phyloP scores from a whole-genome alignment of 768 basidiomycete genomes.

The Gloeophyllum trabeum region DNA sequence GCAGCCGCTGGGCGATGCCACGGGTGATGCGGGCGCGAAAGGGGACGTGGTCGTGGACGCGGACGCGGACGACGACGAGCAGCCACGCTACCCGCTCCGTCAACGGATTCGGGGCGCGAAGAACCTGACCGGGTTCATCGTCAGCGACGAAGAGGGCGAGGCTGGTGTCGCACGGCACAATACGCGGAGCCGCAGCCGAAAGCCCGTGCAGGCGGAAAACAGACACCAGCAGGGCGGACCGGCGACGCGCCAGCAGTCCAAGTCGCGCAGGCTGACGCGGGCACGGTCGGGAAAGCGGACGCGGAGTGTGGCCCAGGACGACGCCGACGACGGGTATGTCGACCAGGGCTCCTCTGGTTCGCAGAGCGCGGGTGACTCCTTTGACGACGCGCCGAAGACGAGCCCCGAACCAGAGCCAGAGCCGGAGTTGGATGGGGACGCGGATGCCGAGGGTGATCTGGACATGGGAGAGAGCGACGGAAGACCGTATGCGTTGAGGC shows the following conservation, averaged over 20 bases:
- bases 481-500: conserved; percentile 54
- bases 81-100: conserved; percentile 10
- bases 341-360: conserved; percentile 37
- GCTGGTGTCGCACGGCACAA: conserved; percentile 18
- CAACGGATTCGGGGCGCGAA: conserved; percentile 2
- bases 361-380: conserved; percentile 42
- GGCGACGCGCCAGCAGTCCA: conserved; percentile 12
- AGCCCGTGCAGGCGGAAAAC: conserved; percentile 12
- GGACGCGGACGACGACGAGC: conserved; percentile 16
- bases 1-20: conserved; percentile 1
- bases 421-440: conserved; percentile 26
- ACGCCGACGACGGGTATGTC: conserved; percentile 42
- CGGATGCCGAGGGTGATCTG: conserved; percentile 25
- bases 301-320: conserved; percentile 14
- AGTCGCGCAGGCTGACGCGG: conserved; percentile 12
- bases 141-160: conserved; percentile 34
- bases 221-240: conserved; percentile 17
- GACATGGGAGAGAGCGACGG: conserved; percentile 30
- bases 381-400: conserved; percentile 40
- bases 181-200: conserved; percentile 29
- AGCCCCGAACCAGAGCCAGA: conserved; percentile 25
- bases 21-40: conserved; percentile 2
- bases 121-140: conserved; percentile 24
- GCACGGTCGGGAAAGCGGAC: background rate
- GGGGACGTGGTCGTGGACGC: conserved; percentile 6